A percentile compares a stretch with the other conserved stretches of the same genome.
Evolutionary conservation across 2,329 filamentous ascomycete genomes (phyloP).

Genomic region (Talaromyces albobiverticillius): DNA sequence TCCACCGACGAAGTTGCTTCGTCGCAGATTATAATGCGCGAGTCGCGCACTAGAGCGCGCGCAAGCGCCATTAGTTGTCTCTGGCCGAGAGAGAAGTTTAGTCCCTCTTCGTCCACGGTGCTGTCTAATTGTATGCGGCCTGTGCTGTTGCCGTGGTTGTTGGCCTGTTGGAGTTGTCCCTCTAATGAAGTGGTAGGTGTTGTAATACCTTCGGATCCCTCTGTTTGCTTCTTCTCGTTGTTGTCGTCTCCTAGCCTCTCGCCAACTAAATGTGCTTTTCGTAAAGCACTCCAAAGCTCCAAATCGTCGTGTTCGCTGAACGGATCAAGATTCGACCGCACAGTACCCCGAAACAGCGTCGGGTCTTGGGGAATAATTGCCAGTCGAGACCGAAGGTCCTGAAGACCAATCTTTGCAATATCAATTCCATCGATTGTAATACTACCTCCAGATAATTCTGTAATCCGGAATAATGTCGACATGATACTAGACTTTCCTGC

Average conservation of each 20-base stretch:
- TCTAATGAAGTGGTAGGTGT: no score
- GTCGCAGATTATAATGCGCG: conserved; percentile 93
- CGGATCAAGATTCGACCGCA: conserved; percentile 45
- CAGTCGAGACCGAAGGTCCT: conserved; percentile 41
- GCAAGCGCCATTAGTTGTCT: conserved; percentile 93
- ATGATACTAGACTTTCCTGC: conserved; percentile 48
- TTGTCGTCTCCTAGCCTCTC: conserved; percentile 29
- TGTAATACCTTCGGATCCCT: neutral
- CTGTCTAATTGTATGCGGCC: conserved; percentile 78
- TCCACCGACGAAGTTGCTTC: conserved; percentile 92
- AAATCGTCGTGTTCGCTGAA: conserved; percentile 46
- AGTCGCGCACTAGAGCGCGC: conserved; percentile 80
- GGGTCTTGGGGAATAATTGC: conserved; percentile 48
- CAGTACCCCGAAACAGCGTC: conserved; percentile 43
- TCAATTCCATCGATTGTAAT: conserved; percentile 45
- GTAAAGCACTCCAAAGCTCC: conserved; percentile 46
- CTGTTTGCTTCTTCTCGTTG: neutral
- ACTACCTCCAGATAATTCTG: conserved; percentile 37
- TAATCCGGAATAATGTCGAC: conserved; percentile 45
- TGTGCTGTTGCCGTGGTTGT: conserved; percentile 3
- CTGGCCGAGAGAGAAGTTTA: conserved; percentile 94
- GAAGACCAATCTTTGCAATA: conserved; percentile 39
- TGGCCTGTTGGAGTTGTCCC: neutral
- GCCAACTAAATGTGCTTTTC: conserved; percentile 46
- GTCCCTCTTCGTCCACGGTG: conserved; percentile 84